These are phyloP conservation scores for Populus tomentosa DNA, from an alignment of 441 rosid genomes.

Conservation along the genomic window DNA sequence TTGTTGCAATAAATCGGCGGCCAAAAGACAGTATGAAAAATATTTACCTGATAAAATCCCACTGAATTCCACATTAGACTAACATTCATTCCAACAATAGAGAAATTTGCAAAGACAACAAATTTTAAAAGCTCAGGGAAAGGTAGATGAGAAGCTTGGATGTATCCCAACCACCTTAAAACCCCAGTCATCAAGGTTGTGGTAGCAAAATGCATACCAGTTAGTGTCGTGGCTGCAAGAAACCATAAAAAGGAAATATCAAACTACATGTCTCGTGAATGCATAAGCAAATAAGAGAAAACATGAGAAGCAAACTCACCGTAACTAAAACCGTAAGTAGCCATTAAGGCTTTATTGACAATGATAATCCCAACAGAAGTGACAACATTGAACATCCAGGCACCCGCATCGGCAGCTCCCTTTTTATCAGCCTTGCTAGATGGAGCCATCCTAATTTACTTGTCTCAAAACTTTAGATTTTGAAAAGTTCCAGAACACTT, in stretches of 20 bases:
- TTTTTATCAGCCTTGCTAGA: constrained; percentile 55
- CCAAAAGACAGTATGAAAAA: not conserved
- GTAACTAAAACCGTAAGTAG: constrained; percentile 80
- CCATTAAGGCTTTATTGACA: constrained; percentile 93
- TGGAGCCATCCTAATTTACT: not conserved
- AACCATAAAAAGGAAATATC: constrained; percentile 5
- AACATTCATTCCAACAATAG: constrained; percentile 98
- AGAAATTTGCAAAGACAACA: constrained; percentile 88
- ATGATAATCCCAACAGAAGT: constrained; percentile 95
- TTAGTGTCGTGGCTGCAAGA: constrained; percentile 87
- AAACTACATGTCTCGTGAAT: not conserved
- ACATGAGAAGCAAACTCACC: constrained; percentile 40
- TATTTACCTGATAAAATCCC: constrained; percentile 90
- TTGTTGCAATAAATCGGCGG: constrained; percentile 2
- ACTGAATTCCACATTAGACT: constrained; percentile 99
- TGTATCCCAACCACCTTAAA: constrained; percentile 81
- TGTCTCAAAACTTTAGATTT: not conserved
- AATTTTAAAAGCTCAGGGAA: constrained; percentile 67
- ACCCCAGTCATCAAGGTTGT: constrained; percentile 71
- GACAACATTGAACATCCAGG: constrained; percentile 96
- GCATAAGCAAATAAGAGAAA: not conserved
- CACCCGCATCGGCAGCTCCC: constrained; percentile 76
- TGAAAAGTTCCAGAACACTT: not conserved
- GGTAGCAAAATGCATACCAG: constrained; percentile 93
- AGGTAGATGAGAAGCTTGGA: constrained; percentile 76